These are phyloP conservation scores for Lepidium aucheri DNA, from an alignment of 345 rosid species.

Conservation along the genomic window DNA sequence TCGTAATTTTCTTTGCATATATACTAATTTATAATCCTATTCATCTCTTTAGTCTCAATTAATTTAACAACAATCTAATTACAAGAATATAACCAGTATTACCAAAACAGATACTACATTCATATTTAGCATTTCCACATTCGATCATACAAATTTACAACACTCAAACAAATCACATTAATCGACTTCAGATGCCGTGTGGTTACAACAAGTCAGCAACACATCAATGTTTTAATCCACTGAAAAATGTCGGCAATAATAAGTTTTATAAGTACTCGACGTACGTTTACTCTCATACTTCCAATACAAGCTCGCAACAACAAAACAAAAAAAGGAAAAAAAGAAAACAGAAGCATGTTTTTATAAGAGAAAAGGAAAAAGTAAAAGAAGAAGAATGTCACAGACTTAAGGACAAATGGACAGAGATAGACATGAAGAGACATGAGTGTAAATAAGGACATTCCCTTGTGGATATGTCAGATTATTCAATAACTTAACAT, in stretches of 20 bases:
- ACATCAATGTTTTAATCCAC: not conserved
- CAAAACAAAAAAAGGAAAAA: not conserved
- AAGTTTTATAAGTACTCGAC: not conserved
- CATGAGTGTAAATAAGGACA: conserved; percentile 25
- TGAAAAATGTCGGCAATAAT: not conserved
- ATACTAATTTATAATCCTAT: too few relatives aligned
- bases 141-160: not conserved
- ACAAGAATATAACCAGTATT: not conserved
- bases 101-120: not conserved
- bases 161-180: not conserved
- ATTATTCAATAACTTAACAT: not conserved
- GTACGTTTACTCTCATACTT: not conserved
- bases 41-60: not conserved
- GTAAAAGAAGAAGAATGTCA: conserved; percentile 17
- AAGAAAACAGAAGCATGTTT: too few relatives aligned
- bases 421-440: conserved; percentile 14
- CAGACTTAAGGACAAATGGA: conserved; percentile 12
- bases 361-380: not conserved
- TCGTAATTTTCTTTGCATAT: too few relatives aligned
- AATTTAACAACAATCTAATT: not conserved
- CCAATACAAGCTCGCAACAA: not conserved
- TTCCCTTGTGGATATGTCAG: conserved; percentile 28
- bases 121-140: not conserved
- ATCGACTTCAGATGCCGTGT: not conserved
- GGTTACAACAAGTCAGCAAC: not conserved